These are phyloP conservation scores for Pelargonium myrrhifolium DNA, from an alignment of 441 rosid species.

Conservation along the genomic window DNA sequence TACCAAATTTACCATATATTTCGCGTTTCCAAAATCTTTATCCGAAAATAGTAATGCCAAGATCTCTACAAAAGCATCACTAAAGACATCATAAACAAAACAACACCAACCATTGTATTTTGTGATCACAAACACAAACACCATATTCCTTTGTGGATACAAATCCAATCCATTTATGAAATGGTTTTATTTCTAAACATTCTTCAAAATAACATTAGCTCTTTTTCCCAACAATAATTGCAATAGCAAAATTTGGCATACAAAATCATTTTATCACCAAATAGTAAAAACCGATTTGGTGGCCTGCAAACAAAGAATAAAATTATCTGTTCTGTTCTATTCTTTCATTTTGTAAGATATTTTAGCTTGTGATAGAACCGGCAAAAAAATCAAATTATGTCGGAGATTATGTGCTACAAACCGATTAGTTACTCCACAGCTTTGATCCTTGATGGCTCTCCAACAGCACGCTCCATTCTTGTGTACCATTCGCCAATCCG, in stretches of 20 bases:
- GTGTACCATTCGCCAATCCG: slow-evolving; percentile 80
- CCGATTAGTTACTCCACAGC: slow-evolving; percentile 8
- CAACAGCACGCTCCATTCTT: slow-evolving; percentile 68
- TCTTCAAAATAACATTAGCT: not conserved
- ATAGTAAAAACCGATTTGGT: slow-evolving; percentile 2
- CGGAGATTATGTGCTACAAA: not conserved
- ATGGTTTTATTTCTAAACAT: not conserved
- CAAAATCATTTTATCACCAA: not conserved
- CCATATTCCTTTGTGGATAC: too few species aligned
- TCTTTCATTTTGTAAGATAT: not conserved
- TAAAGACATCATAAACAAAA: too few species aligned
- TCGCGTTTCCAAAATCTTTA: too few species aligned
- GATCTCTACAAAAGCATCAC: too few species aligned
- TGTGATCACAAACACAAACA: too few species aligned
- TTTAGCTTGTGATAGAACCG: not conserved
- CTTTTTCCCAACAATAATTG: not conserved
- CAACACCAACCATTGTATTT: too few species aligned
- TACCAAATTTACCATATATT: too few species aligned
- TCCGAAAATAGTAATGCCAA: too few species aligned
- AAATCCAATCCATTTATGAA: not conserved
- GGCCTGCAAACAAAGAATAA: not conserved
- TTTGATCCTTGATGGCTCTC: slow-evolving; percentile 48
- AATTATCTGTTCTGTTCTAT: not conserved
- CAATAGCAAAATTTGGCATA: slow-evolving; percentile 4
- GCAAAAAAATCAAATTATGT: not conserved